Evolutionary conservation across 192 early-diverging fungal genomes (phyloP).

Genomic region (Coemansia sp.): DNA sequence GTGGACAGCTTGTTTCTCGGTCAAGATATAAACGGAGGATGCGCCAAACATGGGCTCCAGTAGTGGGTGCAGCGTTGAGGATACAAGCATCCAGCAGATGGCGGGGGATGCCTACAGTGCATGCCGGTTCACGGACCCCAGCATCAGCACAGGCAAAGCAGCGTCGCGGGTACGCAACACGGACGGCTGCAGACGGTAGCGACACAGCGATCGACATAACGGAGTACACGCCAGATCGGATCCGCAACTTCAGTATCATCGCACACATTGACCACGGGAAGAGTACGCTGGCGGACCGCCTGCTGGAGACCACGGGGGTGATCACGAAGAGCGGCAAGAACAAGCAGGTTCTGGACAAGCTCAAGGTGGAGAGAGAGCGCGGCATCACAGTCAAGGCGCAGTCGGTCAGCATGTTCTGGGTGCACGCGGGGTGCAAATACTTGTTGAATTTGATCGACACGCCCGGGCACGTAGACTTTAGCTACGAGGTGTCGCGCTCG

Average conservation of each 20-base stretch:
- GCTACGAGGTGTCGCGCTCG: constrained; percentile 93
- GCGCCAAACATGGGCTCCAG: background rate
- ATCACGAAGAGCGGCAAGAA: constrained; percentile 72
- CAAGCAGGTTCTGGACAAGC: constrained; percentile 94
- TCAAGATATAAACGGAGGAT: background rate
- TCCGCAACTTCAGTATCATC: constrained; percentile 93
- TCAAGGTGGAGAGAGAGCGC: constrained; percentile 93
- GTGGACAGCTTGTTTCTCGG: too few relatives aligned
- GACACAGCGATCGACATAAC: constrained; percentile 61
- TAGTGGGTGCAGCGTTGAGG: background rate
- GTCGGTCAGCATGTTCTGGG: constrained; percentile 90
- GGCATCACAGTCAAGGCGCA: constrained; percentile 99
- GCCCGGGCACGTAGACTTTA: constrained; percentile 93
- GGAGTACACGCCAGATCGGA: constrained; percentile 73
- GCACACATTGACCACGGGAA: constrained; percentile 90
- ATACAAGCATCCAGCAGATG: background rate
- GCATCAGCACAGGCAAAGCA: background rate
- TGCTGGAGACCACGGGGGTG: constrained; percentile 89
- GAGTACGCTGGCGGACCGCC: constrained; percentile 88
- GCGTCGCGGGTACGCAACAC: background rate
- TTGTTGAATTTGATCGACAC: constrained; percentile 96
- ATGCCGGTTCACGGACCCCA: background rate
- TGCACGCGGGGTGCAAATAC: constrained; percentile 77
- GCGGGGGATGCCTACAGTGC: background rate
- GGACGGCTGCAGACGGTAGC: constrained; percentile 9